Evolutionary conservation across 2,329 filamentous ascomycete species (phyloP).

Genomic region (Hypomyces perniciosus): DNA sequence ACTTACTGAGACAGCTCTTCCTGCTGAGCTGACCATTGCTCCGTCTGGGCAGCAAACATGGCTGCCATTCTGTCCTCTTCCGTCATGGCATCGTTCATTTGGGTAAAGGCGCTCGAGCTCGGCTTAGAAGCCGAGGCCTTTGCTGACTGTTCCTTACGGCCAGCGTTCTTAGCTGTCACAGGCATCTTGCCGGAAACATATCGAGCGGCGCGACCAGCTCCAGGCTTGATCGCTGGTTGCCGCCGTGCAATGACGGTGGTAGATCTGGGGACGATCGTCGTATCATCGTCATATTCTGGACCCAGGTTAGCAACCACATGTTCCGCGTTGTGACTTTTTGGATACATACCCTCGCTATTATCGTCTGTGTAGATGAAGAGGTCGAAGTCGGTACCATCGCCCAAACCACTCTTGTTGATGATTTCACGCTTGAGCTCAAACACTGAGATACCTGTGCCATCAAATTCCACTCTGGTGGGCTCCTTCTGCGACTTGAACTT

Average conservation of each 20-base stretch:
- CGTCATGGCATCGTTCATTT: slow-evolving; percentile 74
- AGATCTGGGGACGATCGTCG: slow-evolving; percentile 90
- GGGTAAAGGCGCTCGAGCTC: slow-evolving; percentile 51
- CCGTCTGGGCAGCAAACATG: slow-evolving; percentile 83
- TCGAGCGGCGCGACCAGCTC: slow-evolving; percentile 83
- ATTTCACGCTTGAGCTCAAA: slow-evolving; percentile 99
- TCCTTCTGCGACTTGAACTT: slow-evolving; percentile 99
- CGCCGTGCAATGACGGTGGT: slow-evolving; percentile 88
- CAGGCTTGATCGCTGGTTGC: slow-evolving; percentile 74
- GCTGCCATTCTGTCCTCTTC: slow-evolving; percentile 92
- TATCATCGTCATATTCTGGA: slow-evolving; percentile 93
- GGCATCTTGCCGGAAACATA: slow-evolving; percentile 98
- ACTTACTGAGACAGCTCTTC: slow-evolving; percentile 81
- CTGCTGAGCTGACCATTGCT: slow-evolving; percentile 89
- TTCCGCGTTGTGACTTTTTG: not conserved
- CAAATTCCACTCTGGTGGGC: slow-evolving; percentile 88
- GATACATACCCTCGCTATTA: slow-evolving; percentile 73
- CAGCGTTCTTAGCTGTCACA: slow-evolving; percentile 73
- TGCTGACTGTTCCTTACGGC: slow-evolving; percentile 56
- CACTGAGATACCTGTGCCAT: slow-evolving; percentile 94
- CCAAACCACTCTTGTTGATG: slow-evolving; percentile 86
- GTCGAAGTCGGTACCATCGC: slow-evolving; percentile 95
- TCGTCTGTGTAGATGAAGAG: slow-evolving; percentile 91
- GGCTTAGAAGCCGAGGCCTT: slow-evolving; percentile 54
- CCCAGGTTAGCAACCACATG: slow-evolving; percentile 22